Evolutionary conservation across 1,139 yeast species (phyloP).

Genomic region (Yamadazyma dushanensis): DNA sequence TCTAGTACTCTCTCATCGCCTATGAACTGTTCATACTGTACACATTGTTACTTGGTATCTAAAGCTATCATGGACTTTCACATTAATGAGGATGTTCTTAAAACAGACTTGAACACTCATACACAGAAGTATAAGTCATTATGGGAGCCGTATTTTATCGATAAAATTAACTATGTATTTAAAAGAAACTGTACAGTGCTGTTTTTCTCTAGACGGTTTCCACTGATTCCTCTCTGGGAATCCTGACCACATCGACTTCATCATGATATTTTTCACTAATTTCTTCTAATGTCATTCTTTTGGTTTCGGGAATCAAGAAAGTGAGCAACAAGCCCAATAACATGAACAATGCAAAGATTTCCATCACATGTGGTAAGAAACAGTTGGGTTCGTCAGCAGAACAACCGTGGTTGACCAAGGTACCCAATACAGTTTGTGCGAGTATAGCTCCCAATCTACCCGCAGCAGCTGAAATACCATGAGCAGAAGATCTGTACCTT

Average conservation of each 20-base stretch:
- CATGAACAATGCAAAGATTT: conserved; percentile 90
- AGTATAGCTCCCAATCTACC: conserved; percentile 97
- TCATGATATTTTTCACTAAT: conserved; percentile 76
- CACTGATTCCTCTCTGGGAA: conserved; percentile 36
- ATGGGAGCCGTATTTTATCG: no score
- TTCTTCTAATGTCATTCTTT: conserved; percentile 84
- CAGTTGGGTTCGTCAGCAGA: conserved; percentile 58
- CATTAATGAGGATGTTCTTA: no score
- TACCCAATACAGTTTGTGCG: conserved; percentile 90
- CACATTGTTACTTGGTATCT: no score
- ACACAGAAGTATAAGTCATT: no score
- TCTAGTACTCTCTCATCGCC: no score
- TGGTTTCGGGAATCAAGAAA: conserved; percentile 81
- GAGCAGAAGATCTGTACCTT: conserved; percentile 96
- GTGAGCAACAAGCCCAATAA: conserved; percentile 67
- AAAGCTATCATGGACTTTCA: no score
- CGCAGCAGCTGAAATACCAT: conserved; percentile 93
- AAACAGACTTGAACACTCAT: no score
- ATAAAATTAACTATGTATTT: no score
- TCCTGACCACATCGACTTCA: conserved; percentile 57
- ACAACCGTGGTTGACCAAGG: conserved; percentile 77
- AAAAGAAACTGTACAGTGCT: no score
- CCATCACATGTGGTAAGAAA: conserved; percentile 89
- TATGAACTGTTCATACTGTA: no score
- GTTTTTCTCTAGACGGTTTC: no score